Evolutionary conservation across 1,139 yeast species (phyloP).

Genomic region (Kodamaea sp.): DNA sequence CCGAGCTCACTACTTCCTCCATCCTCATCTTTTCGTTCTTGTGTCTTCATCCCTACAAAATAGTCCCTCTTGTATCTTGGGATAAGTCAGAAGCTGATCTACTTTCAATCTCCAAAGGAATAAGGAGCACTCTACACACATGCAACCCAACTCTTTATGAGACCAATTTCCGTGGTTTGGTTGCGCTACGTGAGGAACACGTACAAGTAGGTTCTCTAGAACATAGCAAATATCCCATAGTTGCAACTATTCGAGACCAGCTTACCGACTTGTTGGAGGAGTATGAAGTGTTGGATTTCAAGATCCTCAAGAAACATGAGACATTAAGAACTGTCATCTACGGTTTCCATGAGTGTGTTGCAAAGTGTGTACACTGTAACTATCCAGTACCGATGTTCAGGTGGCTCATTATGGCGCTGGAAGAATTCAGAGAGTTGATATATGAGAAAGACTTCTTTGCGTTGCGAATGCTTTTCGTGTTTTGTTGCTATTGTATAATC

Average conservation of each 20-base stretch:
- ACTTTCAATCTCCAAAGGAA: slow-evolving; percentile 22
- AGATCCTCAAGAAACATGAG: slow-evolving; percentile 9
- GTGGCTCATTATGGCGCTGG: slow-evolving; percentile 26
- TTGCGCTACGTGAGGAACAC: neutral
- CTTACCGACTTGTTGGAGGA: slow-evolving; percentile 8
- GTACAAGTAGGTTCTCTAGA: neutral
- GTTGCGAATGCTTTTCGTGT: slow-evolving; percentile 26
- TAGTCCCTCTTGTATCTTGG: slow-evolving; percentile 30
- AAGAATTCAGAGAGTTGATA: slow-evolving; percentile 20
- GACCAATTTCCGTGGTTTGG: slow-evolving; percentile 1
- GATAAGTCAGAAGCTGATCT: slow-evolving; percentile 21
- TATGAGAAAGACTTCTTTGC: slow-evolving; percentile 25
- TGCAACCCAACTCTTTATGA: neutral
- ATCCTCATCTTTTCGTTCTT: slow-evolving; percentile 29
- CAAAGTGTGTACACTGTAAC: slow-evolving; percentile 17
- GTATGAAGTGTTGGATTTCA: slow-evolving; percentile 11
- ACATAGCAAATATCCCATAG: slow-evolving; percentile 18
- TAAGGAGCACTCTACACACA: slow-evolving; percentile 11
- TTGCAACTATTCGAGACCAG: slow-evolving; percentile 15
- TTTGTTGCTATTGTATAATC: slow-evolving; percentile 21
- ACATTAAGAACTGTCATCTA: slow-evolving; percentile 13
- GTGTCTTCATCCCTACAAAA: slow-evolving; percentile 32
- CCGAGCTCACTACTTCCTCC: slow-evolving; percentile 25
- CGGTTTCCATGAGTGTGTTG: slow-evolving; percentile 16
- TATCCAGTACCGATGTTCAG: slow-evolving; percentile 31